Evolutionary conservation across 176 grass and related monocot species (phyloP).

Genomic region (Musa troglodytarum): DNA sequence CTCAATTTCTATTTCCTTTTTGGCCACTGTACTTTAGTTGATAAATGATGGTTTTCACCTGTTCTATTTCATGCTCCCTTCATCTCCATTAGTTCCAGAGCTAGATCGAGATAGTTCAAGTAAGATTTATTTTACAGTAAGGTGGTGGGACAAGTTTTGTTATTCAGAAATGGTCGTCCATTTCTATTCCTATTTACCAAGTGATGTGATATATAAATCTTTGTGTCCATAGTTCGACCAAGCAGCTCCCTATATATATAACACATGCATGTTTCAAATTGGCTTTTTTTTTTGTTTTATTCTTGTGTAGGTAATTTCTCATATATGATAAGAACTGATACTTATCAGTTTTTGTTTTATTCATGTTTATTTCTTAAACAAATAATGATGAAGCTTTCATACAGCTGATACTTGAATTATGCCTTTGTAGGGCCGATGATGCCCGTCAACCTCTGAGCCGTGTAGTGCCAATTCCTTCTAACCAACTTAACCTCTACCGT

Average conservation of each 20-base stretch:
- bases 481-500: slow-evolving; percentile 69
- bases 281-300: background rate
- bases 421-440: slow-evolving; percentile 85
- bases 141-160: background rate
- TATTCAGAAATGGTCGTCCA: background rate
- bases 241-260: background rate
- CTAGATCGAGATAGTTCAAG: background rate
- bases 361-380: background rate
- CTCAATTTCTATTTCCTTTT: background rate
- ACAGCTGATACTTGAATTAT: background rate
- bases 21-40: background rate
- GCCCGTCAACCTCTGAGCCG: slow-evolving; percentile 86
- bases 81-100: background rate
- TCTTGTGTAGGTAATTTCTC: too few species aligned
- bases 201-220: background rate
- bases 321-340: too few species aligned
- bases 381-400: background rate
- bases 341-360: too few species aligned
- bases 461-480: slow-evolving; percentile 64
- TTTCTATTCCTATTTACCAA: background rate
- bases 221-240: background rate
- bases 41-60: background rate
- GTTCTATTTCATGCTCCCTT: background rate
- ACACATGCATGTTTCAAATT: background rate
- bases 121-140: background rate